These are phyloP conservation scores for Pseudogymnoascus sp. DNA, from an alignment of 2,329 filamentous ascomycete genomes.

Conservation along the genomic window DNA sequence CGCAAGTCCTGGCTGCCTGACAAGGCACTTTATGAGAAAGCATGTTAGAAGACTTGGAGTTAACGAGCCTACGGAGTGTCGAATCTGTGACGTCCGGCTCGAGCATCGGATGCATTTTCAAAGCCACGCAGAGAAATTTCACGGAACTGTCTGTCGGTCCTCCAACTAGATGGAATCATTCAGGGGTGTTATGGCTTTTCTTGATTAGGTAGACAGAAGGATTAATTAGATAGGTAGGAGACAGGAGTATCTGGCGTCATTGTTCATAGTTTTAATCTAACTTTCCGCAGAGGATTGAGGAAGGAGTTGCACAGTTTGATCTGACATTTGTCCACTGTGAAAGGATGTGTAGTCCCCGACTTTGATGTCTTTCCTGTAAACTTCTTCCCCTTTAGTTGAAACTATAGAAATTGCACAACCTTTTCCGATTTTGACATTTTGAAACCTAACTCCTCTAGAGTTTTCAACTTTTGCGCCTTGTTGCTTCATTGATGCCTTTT, in stretches of 20 bases:
- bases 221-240: neutral
- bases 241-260: neutral
- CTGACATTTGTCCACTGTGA: neutral
- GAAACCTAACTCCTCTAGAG: neutral
- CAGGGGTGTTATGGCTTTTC: neutral
- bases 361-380: neutral
- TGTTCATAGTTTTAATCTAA: neutral
- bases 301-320: neutral
- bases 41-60: neutral
- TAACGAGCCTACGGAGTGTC: neutral
- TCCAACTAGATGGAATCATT: neutral
- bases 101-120: neutral
- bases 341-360: neutral
- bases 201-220: neutral
- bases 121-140: conserved; percentile 6
- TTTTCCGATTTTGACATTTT: neutral
- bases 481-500: neutral
- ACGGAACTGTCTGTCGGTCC: neutral
- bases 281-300: too few relatives aligned
- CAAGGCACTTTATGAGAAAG: conserved; percentile 7
- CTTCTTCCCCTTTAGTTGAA: neutral
- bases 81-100: neutral
- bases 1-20: neutral
- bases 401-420: neutral
- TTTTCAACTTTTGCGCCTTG: neutral